Evolutionary conservation across 1,284 basidiomycete genomes (phyloP).

Genomic region (Testicularia cyperi): DNA sequence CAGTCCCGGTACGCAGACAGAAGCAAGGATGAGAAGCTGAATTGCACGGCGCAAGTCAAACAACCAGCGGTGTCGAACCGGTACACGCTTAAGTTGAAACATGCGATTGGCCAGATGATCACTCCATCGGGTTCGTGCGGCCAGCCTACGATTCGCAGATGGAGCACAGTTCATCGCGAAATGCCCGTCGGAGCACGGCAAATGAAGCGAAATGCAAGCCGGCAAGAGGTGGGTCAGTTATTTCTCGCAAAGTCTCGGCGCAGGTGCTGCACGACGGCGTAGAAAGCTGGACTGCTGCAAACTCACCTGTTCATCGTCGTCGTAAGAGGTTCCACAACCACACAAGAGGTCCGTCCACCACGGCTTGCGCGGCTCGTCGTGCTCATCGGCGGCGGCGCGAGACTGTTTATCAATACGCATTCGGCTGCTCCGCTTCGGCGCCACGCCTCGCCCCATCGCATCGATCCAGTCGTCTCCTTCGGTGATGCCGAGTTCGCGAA

Average conservation of each 20-base stretch:
- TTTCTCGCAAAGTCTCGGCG: too few relatives aligned
- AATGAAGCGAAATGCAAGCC: not conserved
- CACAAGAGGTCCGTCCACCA: constrained; percentile 49
- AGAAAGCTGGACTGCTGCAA: too few relatives aligned
- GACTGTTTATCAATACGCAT: constrained; percentile 9
- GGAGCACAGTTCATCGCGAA: too few relatives aligned
- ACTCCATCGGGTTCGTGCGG: constrained; percentile 39
- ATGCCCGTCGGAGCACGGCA: not conserved
- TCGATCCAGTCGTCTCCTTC: constrained; percentile 34
- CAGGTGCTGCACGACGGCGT: too few relatives aligned
- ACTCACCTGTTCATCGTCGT: constrained; percentile 46
- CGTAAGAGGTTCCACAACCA: constrained; percentile 30
- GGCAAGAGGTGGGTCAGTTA: constrained; percentile 1
- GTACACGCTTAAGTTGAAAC: too few relatives aligned
- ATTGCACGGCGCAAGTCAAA: not conserved
- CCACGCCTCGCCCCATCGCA: constrained; percentile 3
- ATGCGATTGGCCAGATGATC: too few relatives aligned
- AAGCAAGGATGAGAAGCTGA: not conserved
- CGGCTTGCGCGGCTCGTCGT: constrained; percentile 15
- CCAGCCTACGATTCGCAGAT: too few relatives aligned
- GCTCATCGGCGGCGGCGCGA: not conserved
- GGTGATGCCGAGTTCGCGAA: constrained; percentile 34
- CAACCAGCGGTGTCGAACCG: not conserved
- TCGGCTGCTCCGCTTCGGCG: not conserved
- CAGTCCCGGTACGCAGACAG: too few relatives aligned